These are phyloP conservation scores for Boletellus ananas DNA, from an alignment of 768 basidiomycete genomes.

Conservation along the genomic window DNA sequence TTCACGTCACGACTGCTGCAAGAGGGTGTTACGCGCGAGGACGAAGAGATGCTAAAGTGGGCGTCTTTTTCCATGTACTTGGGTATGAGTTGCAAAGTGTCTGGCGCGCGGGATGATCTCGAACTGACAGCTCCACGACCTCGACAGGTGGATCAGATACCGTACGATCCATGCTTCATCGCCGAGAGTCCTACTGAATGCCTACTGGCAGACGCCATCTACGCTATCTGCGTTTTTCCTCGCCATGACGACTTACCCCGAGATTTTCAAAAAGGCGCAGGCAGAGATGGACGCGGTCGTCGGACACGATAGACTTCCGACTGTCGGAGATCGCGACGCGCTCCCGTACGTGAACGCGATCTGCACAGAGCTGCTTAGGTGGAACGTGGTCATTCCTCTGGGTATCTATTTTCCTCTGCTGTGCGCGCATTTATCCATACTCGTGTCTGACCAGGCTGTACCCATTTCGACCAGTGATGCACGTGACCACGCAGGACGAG, in stretches of 20 bases:
- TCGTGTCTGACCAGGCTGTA: background rate
- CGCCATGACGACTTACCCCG: constrained; percentile 12
- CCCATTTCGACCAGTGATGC: background rate
- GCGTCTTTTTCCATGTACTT: constrained; percentile 14
- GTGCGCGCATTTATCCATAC: background rate
- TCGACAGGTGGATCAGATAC: constrained; percentile 26
- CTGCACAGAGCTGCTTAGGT: constrained; percentile 14
- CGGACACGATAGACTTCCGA: constrained; percentile 11
- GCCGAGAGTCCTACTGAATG: background rate
- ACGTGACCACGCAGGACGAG: constrained; percentile 13
- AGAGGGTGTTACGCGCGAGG: constrained; percentile 6
- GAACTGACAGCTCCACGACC: background rate
- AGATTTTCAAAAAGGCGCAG: constrained; percentile 7
- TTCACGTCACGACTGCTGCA: constrained; percentile 13
- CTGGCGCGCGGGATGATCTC: background rate
- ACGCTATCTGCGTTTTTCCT: constrained; percentile 16
- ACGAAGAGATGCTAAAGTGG: constrained; percentile 14
- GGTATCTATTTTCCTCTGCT: background rate
- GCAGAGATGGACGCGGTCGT: constrained; percentile 12
- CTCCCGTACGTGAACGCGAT: constrained; percentile 17
- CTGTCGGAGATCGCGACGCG: constrained; percentile 6
- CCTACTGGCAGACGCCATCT: constrained; percentile 14
- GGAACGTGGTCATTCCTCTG: background rate
- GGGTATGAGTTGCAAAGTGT: constrained; percentile 2
- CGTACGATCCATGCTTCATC: constrained; percentile 20